Conservation (phyloP, 1,139 yeast species). For the Sugiyamaella xylanicola region DNA sequence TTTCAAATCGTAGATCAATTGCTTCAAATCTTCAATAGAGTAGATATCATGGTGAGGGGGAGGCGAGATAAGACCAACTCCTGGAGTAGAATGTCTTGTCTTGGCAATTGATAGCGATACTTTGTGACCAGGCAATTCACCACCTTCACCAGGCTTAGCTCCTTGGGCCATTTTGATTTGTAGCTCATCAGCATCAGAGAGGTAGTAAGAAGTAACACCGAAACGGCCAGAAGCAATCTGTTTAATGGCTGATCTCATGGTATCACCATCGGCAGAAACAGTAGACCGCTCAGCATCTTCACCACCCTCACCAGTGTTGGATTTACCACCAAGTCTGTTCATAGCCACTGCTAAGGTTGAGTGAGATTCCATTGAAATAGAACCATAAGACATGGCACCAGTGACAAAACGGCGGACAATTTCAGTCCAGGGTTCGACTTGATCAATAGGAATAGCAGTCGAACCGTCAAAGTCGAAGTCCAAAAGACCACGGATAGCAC, state of each 20-base stretch:
- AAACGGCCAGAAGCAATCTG: conserved; percentile 98
- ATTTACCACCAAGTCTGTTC: conserved; percentile 97
- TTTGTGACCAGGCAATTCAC: conserved; percentile 96
- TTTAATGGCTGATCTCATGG: conserved; percentile 97
- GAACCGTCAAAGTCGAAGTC: conserved; percentile 81
- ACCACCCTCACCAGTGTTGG: conserved; percentile 99
- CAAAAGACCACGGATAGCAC: conserved; percentile 90
- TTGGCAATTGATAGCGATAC: conserved; percentile 87
- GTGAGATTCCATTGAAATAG: conserved; percentile 98
- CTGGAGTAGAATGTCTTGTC: conserved; percentile 95
- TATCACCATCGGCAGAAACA: conserved; percentile 79
- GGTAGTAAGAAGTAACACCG: conserved; percentile 93
- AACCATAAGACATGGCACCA: conserved; percentile 99
- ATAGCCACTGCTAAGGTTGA: conserved; percentile 97
- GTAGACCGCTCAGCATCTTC: conserved; percentile 92
- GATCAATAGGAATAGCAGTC: conserved; percentile 85
- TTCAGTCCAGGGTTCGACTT: conserved; percentile 99
- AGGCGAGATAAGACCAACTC: conserved; percentile 95
- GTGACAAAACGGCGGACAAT: conserved; percentile 96
- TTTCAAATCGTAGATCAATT: conserved; percentile 92
- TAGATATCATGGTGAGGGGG: conserved; percentile 99
- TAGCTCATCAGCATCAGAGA: conserved; percentile 95
- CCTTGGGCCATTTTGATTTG: conserved; percentile 99
- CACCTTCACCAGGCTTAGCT: conserved; percentile 99
- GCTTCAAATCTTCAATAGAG: conserved; percentile 97